Evolutionary conservation across 805 yeast species (phyloP), one percentile per base, ranked within the genome.

Genomic region (Hanseniaspora valbyensis): DNA sequence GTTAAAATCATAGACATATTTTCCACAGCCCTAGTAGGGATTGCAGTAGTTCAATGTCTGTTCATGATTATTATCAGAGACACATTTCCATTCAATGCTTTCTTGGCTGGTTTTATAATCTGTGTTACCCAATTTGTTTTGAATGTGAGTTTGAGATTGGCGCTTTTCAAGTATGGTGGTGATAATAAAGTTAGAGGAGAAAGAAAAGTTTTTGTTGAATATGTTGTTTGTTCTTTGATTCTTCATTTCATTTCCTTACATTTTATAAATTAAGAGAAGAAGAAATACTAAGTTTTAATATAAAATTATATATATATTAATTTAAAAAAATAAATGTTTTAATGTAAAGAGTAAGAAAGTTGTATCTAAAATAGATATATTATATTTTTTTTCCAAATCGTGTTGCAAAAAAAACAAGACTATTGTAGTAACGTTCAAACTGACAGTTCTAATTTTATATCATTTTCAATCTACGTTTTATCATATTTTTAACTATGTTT

Each of bases 121-220:
- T 85, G 96, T 41, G 96, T 92, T 45, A 97, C 95, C 13, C 97
- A 92, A 66, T 92, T 92, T 64, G 97, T 92, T 24, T 74, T 92
- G 55, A 78, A 94, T 12, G 86, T 84, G 38, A 75, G 84, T 54
- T 70, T 92, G 60, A 74, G 97, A 61, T 73, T 90, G 60, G 96
- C 89, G 62, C 71, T 74, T 53, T 66, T 71, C 53, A 58, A 70
- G 41, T 39, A 39, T 19, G 44, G 44, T 6, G 30, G 21, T 12
- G 28, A 36, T 28, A 49, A 49, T 26, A 24, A 28, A 16, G 32
- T 16, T 16, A 42, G 46, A 36, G 43, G 43, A 4, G 75, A 75
- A 32, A 75, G 73, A 59, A 70, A 80, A 50, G 88, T 96, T 4
- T 76, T 92, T 64, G 95, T 88, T 18, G 98, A 92, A 67, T 92